A percentile compares a stretch with the other conserved stretches of the same genome.
phyloP scores from a whole-genome alignment of 108 stramenopile genomes.

The Stephanodiscus triporus region DNA sequence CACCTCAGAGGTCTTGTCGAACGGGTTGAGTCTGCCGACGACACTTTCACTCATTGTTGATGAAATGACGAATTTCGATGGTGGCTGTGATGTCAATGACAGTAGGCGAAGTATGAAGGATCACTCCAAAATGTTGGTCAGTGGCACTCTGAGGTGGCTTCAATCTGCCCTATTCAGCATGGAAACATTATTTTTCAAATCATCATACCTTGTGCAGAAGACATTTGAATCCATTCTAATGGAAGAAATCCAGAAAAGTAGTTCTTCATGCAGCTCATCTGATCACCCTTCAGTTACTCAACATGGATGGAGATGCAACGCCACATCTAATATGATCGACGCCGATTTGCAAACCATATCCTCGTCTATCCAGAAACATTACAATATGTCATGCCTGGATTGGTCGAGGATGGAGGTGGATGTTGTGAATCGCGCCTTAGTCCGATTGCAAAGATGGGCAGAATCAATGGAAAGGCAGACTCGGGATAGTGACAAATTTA shows the following conservation, averaged over 20 bases:
- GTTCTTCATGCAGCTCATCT: not conserved
- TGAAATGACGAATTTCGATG: not conserved
- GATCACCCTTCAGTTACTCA: not conserved
- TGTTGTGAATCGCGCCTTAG: not conserved
- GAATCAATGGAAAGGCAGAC: not conserved
- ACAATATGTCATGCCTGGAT: not conserved
- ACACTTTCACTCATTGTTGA: slow-evolving; percentile 20
- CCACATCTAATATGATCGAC: not conserved
- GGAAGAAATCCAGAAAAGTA: slow-evolving; percentile 12
- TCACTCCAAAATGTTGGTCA: slow-evolving; percentile 3
- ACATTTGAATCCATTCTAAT: slow-evolving; percentile 29
- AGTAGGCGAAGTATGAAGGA: not conserved
- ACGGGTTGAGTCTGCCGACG: slow-evolving; percentile 6
- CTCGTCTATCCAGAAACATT: not conserved
- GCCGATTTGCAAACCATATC: slow-evolving; percentile 3
- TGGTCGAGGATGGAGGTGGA: slow-evolving; percentile 16
- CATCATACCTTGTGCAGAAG: not conserved
- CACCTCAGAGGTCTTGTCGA: slow-evolving; percentile 22
- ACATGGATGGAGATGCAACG: not conserved
- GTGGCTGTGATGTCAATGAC: not conserved
- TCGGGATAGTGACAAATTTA: not conserved
- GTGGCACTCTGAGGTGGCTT: slow-evolving; percentile 21
- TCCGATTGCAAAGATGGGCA: slow-evolving; percentile 1
- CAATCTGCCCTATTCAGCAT: slow-evolving; percentile 16
- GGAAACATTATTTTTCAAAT: slow-evolving; percentile 3